Conservation (phyloP, 768 basidiomycete genomes). For the Paxillus involutus region DNA sequence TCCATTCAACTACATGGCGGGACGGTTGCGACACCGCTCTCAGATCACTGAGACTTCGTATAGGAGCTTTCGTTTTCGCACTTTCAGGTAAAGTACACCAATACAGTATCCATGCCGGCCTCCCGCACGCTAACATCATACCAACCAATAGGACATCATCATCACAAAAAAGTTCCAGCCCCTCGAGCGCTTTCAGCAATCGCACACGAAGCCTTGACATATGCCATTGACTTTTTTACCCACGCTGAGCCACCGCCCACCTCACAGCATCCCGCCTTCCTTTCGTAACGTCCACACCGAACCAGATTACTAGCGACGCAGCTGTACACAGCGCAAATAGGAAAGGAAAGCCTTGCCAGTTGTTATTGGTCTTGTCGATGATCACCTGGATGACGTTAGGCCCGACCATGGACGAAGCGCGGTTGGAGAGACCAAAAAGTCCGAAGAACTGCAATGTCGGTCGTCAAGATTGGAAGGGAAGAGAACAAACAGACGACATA, state of each 20-base stretch:
- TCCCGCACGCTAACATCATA: too few relatives aligned
- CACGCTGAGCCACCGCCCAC: slow-evolving; percentile 45
- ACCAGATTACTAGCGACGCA: slow-evolving; percentile 78
- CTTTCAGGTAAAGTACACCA: too few relatives aligned
- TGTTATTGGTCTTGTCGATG: slow-evolving; percentile 67
- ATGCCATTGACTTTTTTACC: neutral
- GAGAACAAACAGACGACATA: neutral
- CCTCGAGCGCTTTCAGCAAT: neutral
- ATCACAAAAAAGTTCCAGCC: neutral
- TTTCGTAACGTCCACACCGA: slow-evolving; percentile 62
- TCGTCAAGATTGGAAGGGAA: neutral
- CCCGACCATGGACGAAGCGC: slow-evolving; percentile 85
- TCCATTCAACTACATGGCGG: neutral
- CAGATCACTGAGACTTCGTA: too few relatives aligned
- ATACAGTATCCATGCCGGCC: too few relatives aligned
- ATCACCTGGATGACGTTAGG: slow-evolving; percentile 86
- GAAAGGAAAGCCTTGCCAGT: slow-evolving; percentile 86
- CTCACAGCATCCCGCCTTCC: slow-evolving; percentile 60
- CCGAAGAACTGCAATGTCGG: slow-evolving; percentile 67
- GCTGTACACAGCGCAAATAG: slow-evolving; percentile 67
- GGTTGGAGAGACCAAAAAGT: slow-evolving; percentile 80
- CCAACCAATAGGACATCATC: too few relatives aligned
- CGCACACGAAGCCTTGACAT: too few relatives aligned
- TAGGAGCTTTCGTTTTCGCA: too few relatives aligned
- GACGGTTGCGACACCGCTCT: too few relatives aligned